A percentile compares a stretch with the other conserved stretches of the same genome.
Conservation (phyloP, 805 yeast genomes). For the Sugiyamaella lignohabitans region DNA sequence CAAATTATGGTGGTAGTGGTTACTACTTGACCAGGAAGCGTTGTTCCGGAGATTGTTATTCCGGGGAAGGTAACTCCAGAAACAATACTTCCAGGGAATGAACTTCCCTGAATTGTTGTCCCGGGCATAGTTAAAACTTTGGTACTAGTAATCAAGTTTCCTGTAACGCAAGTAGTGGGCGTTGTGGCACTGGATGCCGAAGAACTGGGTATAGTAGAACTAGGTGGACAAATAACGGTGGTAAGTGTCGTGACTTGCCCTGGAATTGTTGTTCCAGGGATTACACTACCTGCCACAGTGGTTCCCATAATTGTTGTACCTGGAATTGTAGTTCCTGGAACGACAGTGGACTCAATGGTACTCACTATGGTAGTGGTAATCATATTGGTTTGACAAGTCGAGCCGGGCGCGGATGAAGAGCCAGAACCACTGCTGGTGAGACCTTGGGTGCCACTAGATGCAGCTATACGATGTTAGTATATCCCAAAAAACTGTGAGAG, state of each 20-base stretch:
- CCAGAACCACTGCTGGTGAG: constrained; percentile 33
- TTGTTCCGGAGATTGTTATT: constrained; percentile 15
- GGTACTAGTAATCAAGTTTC: too few species aligned
- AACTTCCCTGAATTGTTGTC: constrained; percentile 16
- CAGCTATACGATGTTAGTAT: constrained; percentile 17
- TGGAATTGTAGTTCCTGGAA: constrained; percentile 18
- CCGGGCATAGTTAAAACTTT: constrained; percentile 18
- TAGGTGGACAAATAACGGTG: too few species aligned
- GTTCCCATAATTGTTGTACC: constrained; percentile 13
- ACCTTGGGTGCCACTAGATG: constrained; percentile 32
- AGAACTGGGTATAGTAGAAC: too few species aligned
- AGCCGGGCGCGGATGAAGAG: constrained; percentile 13
- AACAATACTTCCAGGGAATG: too few species aligned
- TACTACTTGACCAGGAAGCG: constrained; percentile 16
- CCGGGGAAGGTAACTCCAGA: too few species aligned
- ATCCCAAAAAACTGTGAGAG: neutral
- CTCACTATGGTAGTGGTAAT: constrained; percentile 8
- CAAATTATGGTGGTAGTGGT: constrained; percentile 13
- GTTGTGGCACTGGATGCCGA: too few species aligned
- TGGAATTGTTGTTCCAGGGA: constrained; percentile 22
- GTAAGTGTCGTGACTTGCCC: too few species aligned
- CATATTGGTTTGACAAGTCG: constrained; percentile 5
- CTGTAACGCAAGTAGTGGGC: too few species aligned
- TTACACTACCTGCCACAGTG: constrained; percentile 5
- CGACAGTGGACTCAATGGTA: too few species aligned